These are phyloP conservation scores for Coleophoma eucalyptorum DNA, from an alignment of 2,329 filamentous ascomycete genomes.

Conservation along the genomic window DNA sequence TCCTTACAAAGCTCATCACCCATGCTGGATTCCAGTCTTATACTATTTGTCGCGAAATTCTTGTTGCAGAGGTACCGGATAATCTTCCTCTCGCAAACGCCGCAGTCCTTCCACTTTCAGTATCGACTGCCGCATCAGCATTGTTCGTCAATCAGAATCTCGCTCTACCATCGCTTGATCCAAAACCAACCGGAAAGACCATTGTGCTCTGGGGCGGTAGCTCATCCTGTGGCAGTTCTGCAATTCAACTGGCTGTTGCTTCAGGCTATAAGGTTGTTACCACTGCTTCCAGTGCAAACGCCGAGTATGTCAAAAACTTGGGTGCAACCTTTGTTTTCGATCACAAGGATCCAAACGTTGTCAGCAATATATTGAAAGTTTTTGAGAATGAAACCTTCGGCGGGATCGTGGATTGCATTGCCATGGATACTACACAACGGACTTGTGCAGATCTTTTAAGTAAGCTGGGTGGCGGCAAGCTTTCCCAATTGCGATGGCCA, in stretches of 20 bases:
- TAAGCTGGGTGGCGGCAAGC: slow-evolving; percentile 20
- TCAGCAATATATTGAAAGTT: slow-evolving; percentile 11
- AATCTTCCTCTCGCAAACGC: slow-evolving; percentile 27
- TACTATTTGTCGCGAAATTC: slow-evolving; percentile 17
- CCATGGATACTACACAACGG: slow-evolving; percentile 13
- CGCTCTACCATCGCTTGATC: slow-evolving; percentile 8
- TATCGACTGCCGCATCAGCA: slow-evolving; percentile 27
- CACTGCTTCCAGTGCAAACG: slow-evolving; percentile 40
- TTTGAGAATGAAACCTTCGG: slow-evolving; percentile 6
- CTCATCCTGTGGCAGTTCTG: slow-evolving; percentile 12
- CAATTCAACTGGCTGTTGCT: slow-evolving; percentile 18
- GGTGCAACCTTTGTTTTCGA: slow-evolving; percentile 44
- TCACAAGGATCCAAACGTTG: slow-evolving; percentile 28
- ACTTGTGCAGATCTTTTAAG: slow-evolving; percentile 25
- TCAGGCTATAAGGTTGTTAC: slow-evolving; percentile 37
- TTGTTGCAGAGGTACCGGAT: slow-evolving; percentile 25
- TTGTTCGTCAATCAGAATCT: slow-evolving; percentile 21
- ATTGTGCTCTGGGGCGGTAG: slow-evolving; percentile 21
- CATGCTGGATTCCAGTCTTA: slow-evolving; percentile 29
- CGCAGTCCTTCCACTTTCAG: slow-evolving; percentile 29
- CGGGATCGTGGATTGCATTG: slow-evolving; percentile 22
- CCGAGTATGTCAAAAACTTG: slow-evolving; percentile 32
- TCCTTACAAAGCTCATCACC: slow-evolving; percentile 13
- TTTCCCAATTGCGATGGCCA: slow-evolving; percentile 9
- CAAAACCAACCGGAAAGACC: slow-evolving; percentile 10